These are phyloP conservation scores for Fusarium sp. DNA, from an alignment of 2,329 filamentous ascomycete genomes.

Conservation along the genomic window DNA sequence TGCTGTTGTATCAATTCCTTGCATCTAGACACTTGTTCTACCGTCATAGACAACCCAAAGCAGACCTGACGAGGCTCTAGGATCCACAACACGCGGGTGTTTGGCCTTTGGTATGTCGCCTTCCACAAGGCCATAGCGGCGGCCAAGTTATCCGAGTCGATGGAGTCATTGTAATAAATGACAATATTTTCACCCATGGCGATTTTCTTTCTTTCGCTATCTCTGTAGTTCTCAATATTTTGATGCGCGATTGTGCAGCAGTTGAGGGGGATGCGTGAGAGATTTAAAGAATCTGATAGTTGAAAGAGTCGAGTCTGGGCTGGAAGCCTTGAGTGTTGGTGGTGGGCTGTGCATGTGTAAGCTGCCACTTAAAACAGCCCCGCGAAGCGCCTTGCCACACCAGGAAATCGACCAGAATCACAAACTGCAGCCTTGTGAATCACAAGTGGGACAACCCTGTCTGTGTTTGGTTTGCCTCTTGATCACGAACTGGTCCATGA, in stretches of 20 bases:
- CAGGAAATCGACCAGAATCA: slow-evolving; percentile 21
- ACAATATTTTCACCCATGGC: slow-evolving; percentile 41
- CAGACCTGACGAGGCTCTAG: slow-evolving; percentile 47
- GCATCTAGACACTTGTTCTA: slow-evolving; percentile 32
- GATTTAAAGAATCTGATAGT: slow-evolving; percentile 32
- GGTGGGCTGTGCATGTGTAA: slow-evolving; percentile 33
- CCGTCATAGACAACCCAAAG: slow-evolving; percentile 37
- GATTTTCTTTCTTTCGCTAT: background rate
- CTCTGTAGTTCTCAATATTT: background rate
- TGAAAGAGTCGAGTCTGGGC: background rate
- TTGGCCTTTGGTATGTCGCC: slow-evolving; percentile 23
- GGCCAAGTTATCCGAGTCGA: slow-evolving; percentile 48
- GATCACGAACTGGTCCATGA: background rate
- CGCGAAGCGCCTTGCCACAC: slow-evolving; percentile 31
- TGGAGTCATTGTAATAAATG: slow-evolving; percentile 49
- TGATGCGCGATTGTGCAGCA: slow-evolving; percentile 18
- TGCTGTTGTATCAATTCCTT: slow-evolving; percentile 33
- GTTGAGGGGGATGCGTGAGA: slow-evolving; percentile 25
- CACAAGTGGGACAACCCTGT: background rate
- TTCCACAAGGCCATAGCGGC: slow-evolving; percentile 42
- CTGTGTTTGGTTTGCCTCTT: background rate
- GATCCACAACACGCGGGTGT: slow-evolving; percentile 43
- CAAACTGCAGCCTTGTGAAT: slow-evolving; percentile 20
- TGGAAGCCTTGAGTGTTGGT: slow-evolving; percentile 18
- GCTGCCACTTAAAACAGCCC: slow-evolving; percentile 30